Evolutionary conservation across 2,329 filamentous ascomycete species (phyloP).

Genomic region (Neoarthrinium moseri): DNA sequence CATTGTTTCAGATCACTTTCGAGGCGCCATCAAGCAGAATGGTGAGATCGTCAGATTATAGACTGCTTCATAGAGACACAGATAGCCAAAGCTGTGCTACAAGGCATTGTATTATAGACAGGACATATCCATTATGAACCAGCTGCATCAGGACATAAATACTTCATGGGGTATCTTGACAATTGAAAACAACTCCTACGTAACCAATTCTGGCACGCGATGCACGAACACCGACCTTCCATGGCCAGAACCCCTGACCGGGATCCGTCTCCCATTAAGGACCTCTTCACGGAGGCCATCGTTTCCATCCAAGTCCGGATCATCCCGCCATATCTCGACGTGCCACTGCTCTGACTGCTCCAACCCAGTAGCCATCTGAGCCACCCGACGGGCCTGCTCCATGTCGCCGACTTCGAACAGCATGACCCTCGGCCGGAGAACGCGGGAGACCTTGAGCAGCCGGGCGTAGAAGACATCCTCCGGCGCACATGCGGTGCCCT

Average conservation of each 20-base stretch:
- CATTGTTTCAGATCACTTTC: slow-evolving; percentile 69
- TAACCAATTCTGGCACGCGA: too few relatives aligned
- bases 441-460: slow-evolving; percentile 54
- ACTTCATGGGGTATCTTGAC: too few relatives aligned
- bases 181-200: too few relatives aligned
- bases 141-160: too few relatives aligned
- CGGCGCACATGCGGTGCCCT: slow-evolving; percentile 13
- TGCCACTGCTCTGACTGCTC: slow-evolving; percentile 25
- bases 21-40: slow-evolving; percentile 63
- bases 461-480: slow-evolving; percentile 66
- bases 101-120: background rate
- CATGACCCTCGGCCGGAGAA: slow-evolving; percentile 51
- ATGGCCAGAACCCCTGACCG: slow-evolving; percentile 44
- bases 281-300: slow-evolving; percentile 19
- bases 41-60: slow-evolving; percentile 52
- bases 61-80: too few relatives aligned
- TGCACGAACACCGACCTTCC: slow-evolving; percentile 42
- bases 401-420: slow-evolving; percentile 72
- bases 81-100: too few relatives aligned
- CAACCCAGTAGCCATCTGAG: slow-evolving; percentile 38
- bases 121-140: background rate
- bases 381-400: slow-evolving; percentile 65
- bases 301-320: slow-evolving; percentile 44
- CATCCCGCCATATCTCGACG: slow-evolving; percentile 73
- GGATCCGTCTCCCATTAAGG: slow-evolving; percentile 28